phyloP scores from a whole-genome alignment of 148 eudicot species.

The Heliamphora exappendiculata region DNA sequence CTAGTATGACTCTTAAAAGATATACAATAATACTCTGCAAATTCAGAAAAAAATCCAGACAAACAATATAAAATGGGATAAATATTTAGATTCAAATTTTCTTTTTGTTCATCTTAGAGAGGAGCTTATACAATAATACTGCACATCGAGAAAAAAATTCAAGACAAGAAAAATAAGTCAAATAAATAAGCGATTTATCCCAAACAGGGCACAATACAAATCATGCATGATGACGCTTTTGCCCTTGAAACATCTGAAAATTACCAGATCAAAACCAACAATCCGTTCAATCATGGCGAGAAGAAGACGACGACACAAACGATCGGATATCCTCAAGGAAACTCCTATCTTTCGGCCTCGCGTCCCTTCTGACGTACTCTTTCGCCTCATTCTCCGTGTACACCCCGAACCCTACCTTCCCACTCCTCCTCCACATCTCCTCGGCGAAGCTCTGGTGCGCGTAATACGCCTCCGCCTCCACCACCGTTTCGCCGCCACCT shows the following conservation, averaged over 20 bases:
- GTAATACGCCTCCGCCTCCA: slow-evolving; percentile 57
- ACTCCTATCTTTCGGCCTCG: slow-evolving; percentile 28
- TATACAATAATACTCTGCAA: no score
- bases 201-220: no score
- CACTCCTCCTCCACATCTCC: slow-evolving; percentile 52
- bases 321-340: slow-evolving; percentile 34
- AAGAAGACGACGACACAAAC: slow-evolving; percentile 12
- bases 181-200: no score
- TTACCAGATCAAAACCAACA: not conserved
- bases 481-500: slow-evolving; percentile 20
- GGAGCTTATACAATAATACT: no score
- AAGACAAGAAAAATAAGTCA: no score
- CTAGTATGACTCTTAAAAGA: no score
- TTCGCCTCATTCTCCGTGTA: slow-evolving; percentile 26
- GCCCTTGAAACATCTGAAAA: not conserved
- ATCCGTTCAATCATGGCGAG: not conserved
- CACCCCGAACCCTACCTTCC: slow-evolving; percentile 25
- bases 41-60: no score
- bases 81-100: no score
- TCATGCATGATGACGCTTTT: not conserved
- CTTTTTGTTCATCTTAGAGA: no score
- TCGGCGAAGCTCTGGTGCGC: slow-evolving; percentile 50
- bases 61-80: no score
- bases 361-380: slow-evolving; percentile 29
- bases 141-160: no score